These are phyloP conservation scores for Wickerhamomyces mucosus DNA, from an alignment of 805 yeast genomes.

Conservation along the genomic window DNA sequence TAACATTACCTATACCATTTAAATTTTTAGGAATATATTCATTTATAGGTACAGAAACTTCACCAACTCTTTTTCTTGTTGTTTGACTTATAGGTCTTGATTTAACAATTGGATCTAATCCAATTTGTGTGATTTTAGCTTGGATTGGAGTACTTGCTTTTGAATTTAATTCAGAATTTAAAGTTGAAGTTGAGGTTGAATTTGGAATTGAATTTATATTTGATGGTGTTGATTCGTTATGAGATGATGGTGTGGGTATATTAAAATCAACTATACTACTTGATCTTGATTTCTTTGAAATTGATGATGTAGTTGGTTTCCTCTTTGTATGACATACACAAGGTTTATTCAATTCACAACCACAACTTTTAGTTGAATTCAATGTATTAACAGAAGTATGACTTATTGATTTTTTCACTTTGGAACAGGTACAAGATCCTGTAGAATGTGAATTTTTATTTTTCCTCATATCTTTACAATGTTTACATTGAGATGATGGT, in stretches of 20 bases:
- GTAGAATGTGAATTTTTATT: conserved; percentile 51
- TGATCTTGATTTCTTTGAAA: conserved; percentile 1
- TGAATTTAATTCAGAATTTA: no score
- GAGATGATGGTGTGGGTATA: not conserved
- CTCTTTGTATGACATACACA: conserved; percentile 21
- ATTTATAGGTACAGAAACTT: conserved; percentile 27
- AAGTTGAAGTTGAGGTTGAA: not conserved
- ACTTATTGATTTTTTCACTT: conserved; percentile 24
- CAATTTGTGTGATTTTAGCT: conserved; percentile 14
- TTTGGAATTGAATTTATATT: not conserved
- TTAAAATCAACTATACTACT: not conserved
- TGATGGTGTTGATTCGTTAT: not conserved
- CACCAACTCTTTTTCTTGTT: conserved; percentile 26
- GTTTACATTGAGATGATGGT: conserved; percentile 86
- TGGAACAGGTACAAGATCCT: conserved; percentile 61
- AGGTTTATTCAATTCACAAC: conserved; percentile 18
- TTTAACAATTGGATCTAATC: conserved; percentile 20
- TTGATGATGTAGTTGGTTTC: not conserved
- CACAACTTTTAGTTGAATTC: conserved; percentile 18
- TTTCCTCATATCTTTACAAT: conserved; percentile 71
- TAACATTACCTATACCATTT: conserved; percentile 23
- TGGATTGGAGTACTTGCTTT: not conserved
- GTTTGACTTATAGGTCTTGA: conserved; percentile 17
- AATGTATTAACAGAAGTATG: conserved; percentile 12
- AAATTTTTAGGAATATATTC: conserved; percentile 26